phyloP scores from a whole-genome alignment of 148 eudicot genomes.

The Silene conica region DNA sequence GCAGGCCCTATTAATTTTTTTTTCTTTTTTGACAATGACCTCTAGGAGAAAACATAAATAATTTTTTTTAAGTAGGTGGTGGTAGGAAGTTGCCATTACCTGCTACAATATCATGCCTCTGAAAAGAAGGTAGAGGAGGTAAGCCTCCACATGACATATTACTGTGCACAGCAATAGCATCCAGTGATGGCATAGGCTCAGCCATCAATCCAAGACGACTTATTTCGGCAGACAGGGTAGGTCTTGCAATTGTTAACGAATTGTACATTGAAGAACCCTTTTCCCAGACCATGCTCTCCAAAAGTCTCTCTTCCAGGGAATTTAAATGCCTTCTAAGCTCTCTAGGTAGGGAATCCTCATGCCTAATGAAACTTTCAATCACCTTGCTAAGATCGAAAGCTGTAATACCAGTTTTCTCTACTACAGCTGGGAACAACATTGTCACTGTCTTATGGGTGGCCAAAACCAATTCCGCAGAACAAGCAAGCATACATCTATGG shows the following conservation, averaged over 20 bases:
- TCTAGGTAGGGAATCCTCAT: slow-evolving; percentile 91
- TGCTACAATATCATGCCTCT: slow-evolving; percentile 46
- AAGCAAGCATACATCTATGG: slow-evolving; percentile 96
- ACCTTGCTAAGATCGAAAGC: slow-evolving; percentile 99
- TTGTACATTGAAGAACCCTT: slow-evolving; percentile 99
- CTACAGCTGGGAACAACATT: slow-evolving; percentile 93
- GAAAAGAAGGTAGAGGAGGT: slow-evolving; percentile 52
- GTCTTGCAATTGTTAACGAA: slow-evolving; percentile 79
- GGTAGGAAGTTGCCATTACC: slow-evolving; percentile 37
- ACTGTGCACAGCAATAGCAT: slow-evolving; percentile 73
- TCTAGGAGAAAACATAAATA: not conserved
- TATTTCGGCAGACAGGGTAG: slow-evolving; percentile 67
- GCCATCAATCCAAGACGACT: slow-evolving; percentile 79
- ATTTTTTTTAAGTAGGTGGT: not conserved
- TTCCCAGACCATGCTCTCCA: slow-evolving; percentile 99
- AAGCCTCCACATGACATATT: slow-evolving; percentile 66
- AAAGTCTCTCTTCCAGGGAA: slow-evolving; percentile 84
- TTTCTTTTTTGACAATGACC: not conserved
- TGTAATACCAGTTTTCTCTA: slow-evolving; percentile 95
- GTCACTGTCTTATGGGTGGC: slow-evolving; percentile 95
- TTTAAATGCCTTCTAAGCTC: slow-evolving; percentile 89
- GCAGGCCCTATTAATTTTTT: not conserved
- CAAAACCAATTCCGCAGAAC: slow-evolving; percentile 97
- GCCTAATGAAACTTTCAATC: slow-evolving; percentile 93
- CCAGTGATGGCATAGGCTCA: slow-evolving; percentile 96